Conservation (phyloP, 495 filamentous ascomycete species). For the Viridothelium virens region DNA sequence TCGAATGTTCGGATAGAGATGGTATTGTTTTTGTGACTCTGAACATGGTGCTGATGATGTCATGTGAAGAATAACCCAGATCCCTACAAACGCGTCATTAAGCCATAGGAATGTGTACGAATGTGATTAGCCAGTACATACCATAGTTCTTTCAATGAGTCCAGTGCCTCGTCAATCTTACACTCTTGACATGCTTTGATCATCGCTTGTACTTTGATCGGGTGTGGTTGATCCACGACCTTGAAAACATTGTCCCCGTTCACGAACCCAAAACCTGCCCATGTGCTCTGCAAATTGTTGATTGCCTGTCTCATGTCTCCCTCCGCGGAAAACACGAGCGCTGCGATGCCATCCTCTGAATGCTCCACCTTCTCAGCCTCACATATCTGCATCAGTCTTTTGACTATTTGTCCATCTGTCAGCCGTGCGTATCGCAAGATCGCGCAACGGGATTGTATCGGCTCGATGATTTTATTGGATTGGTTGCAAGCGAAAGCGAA, state of each 20-base stretch:
- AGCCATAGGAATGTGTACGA: background rate
- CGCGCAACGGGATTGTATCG: constrained; percentile 89
- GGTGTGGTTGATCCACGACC: constrained; percentile 93
- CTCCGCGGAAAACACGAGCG: constrained; percentile 92
- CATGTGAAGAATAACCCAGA: constrained; percentile 88
- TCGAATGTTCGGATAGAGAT: constrained; percentile 81
- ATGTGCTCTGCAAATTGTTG: constrained; percentile 95
- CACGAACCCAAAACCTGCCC: constrained; percentile 93
- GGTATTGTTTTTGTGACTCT: constrained; percentile 92
- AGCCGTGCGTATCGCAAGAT: constrained; percentile 91
- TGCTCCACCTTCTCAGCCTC: constrained; percentile 70
- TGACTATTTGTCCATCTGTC: constrained; percentile 86
- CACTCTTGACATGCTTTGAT: constrained; percentile 93
- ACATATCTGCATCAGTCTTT: constrained; percentile 82
- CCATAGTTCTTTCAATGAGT: constrained; percentile 87
- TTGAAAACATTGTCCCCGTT: constrained; percentile 97
- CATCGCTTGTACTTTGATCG: constrained; percentile 97
- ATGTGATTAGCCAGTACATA: constrained; percentile 25
- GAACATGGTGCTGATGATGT: constrained; percentile 99
- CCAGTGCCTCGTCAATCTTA: constrained; percentile 78
- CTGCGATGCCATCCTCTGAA: constrained; percentile 88
- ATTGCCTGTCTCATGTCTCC: constrained; percentile 99
- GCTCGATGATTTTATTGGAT: constrained; percentile 99
- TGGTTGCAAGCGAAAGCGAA: constrained; percentile 99
- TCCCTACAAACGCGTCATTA: constrained; percentile 39